Evolutionary conservation across 192 early-diverging fungal genomes (phyloP).

Genomic region (Coemansia sp.): DNA sequence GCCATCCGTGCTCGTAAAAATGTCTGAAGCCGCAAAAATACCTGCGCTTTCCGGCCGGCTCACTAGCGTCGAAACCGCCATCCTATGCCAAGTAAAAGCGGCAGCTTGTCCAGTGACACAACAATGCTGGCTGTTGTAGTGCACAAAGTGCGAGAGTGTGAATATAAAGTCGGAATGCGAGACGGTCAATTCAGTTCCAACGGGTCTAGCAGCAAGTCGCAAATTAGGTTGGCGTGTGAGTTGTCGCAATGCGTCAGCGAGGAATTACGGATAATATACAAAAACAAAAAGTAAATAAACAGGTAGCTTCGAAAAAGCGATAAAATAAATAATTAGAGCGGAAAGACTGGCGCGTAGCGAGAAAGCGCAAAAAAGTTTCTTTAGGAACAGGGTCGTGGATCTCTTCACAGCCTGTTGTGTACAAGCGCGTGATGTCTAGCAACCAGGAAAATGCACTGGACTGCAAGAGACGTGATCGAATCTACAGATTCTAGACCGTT

Average conservation of each 20-base stretch:
- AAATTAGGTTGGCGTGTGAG: neutral
- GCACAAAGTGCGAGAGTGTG: neutral
- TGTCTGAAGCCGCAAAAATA: slow-evolving; percentile 10
- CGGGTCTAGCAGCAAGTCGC: neutral
- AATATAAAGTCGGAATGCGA: neutral
- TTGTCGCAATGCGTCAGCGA: neutral
- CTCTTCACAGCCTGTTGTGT: neutral
- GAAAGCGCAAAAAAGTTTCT: neutral
- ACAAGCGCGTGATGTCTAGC: neutral
- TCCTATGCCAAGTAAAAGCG: neutral
- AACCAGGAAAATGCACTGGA: slow-evolving; percentile 4
- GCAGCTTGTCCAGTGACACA: neutral
- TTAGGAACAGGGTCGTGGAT: neutral
- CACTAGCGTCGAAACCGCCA: slow-evolving; percentile 10
- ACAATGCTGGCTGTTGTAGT: neutral
- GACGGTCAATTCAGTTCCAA: neutral
- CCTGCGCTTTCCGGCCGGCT: neutral
- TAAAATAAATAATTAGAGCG: neutral
- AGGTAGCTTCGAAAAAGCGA: neutral
- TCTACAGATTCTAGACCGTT: slow-evolving; percentile 2
- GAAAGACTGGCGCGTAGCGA: neutral
- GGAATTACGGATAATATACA: slow-evolving; percentile 1
- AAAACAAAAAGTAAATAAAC: neutral
- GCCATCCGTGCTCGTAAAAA: slow-evolving; percentile 44
- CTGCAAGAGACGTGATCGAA: neutral